Evolutionary conservation across 352 stramenopile species (phyloP), one percentile per base, ranked within the genome.

Genomic region (Pythium folliculosum): DNA sequence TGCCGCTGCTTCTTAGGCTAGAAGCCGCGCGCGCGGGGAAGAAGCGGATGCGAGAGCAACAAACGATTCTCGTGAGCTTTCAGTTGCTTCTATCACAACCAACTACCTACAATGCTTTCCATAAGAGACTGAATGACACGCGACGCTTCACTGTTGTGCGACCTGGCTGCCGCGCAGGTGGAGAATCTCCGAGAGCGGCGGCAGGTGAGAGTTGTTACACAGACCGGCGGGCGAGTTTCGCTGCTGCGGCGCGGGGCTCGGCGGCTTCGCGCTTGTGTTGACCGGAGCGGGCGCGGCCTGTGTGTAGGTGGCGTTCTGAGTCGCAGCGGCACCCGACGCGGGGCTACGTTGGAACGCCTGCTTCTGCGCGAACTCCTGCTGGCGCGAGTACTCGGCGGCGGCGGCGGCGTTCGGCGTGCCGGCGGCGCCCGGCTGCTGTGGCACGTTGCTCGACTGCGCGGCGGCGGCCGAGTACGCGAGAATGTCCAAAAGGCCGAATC

Each of bases 101-200:
- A 67, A 38, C 45, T 67, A 67, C 57, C 57, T 70, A 68, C 61
- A 63, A 52, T 67, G 50, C 50, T 60, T 44, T 52, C 56, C 32
- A 40, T 53, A 44, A 17, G 47, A 47, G 27, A 54, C 49, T 40
- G 54, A 16, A 40, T 23, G 32, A 60, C n/a, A 64, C 63, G 13
- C 54, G 43, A 43, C 48, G 22, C 22, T 30, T 65, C 50, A 75
- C 58, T 75, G 68, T 52, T 70, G 62, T n/a, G 52, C 68, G n/a
- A 67, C 62, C 50, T 75, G 68, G 38, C 63, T 75, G 19, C 79
- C 81, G n/a, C 78, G 75, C 5, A 92, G 72, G 59, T 92, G 84
- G 51, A 92, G 60, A 60, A 92, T 92, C 72, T 92, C 68, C 1
- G 84, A 77, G 21, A 92, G 69, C 7, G 84, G 89, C 32, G 84